Evolutionary conservation across 2,329 filamentous ascomycete genomes (phyloP), one percentile per base, ranked within the genome.

Genomic region (Zelopaecilomyces penicillatus): DNA sequence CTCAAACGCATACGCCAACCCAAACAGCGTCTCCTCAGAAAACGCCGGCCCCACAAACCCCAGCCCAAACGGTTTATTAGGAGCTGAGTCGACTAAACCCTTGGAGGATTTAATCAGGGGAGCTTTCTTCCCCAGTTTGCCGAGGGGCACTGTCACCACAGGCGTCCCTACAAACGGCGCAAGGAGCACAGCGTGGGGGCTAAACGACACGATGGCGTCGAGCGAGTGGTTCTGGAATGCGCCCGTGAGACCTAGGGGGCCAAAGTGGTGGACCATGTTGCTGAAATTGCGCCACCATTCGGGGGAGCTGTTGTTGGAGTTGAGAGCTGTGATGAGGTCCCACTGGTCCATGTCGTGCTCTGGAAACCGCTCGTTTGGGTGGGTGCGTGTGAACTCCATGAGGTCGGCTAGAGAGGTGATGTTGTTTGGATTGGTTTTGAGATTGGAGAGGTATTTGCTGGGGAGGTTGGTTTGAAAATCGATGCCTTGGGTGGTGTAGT

Each of bases 1-100:
- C 66, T 87, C 83, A 61, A 79, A 85, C 4, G 79, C 81, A 65
- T 82, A 85, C 5, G 81, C 82, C 55, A 80, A 72, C 0, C 75
- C 76, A 45, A 87, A 75, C 50, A 87, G 55, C 29, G 62, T 68
- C 53, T 74, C 75, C 58, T 87, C 83, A 33, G 69, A 74, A 65
- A 76, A 87, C 42, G 68, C 70, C 3, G 62, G 61, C 0, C 81
- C 83, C 36, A 83, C 63, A 52, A 87, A 85, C 5, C 70, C 70
- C 7, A 87, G 61, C 0, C 83, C 83, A 58, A 84, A 80, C 26
- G 70, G 70, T 29, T 78, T 59, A 19, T 76, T 75, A 0, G 80
- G 79, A 1, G 66, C 79, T 0, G 62, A 65, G 0, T 63, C 61
- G 10, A 80, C 71, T 28, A 39, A 27, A 0, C 75, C 71, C 8